Conservation (phyloP, 1,139 yeast species). For the Yamadazyma diospyri region DNA sequence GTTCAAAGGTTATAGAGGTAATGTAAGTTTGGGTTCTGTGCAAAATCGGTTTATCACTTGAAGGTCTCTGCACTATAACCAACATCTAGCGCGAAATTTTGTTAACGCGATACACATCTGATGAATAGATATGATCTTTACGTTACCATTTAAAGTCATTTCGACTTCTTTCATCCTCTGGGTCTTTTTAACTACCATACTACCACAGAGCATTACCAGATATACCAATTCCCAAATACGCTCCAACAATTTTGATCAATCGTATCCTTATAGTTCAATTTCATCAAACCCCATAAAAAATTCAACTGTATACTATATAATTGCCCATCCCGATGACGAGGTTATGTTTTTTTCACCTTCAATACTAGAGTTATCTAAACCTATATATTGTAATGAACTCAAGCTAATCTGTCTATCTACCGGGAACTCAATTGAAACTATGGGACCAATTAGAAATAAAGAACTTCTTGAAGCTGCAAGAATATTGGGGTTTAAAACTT, state of each 20-base stretch:
- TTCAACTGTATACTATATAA: conserved; percentile 49
- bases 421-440: conserved; percentile 65
- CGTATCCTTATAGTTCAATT: conserved; percentile 37
- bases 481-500: conserved; percentile 48
- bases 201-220: conserved; percentile 36
- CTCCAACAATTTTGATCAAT: conserved; percentile 20
- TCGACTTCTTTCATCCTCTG: conserved; percentile 29
- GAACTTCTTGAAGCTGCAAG: conserved; percentile 62
- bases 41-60: no score
- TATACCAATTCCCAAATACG: conserved; percentile 27
- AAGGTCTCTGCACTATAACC: no score
- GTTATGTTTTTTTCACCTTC: conserved; percentile 96
- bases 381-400: conserved; percentile 47
- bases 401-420: conserved; percentile 68
- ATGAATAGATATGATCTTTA: no score
- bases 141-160: conserved; percentile 7
- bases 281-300: conserved; percentile 30
- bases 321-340: conserved; percentile 98
- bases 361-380: conserved; percentile 49
- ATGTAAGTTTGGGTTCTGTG: no score
- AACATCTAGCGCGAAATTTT: no score
- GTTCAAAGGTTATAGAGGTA: no score
- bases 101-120: no score
- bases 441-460: conserved; percentile 57
- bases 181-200: conserved; percentile 37